These are phyloP conservation scores for Cercospora janseana DNA, from an alignment of 2,329 filamentous ascomycete genomes.

Conservation along the genomic window DNA sequence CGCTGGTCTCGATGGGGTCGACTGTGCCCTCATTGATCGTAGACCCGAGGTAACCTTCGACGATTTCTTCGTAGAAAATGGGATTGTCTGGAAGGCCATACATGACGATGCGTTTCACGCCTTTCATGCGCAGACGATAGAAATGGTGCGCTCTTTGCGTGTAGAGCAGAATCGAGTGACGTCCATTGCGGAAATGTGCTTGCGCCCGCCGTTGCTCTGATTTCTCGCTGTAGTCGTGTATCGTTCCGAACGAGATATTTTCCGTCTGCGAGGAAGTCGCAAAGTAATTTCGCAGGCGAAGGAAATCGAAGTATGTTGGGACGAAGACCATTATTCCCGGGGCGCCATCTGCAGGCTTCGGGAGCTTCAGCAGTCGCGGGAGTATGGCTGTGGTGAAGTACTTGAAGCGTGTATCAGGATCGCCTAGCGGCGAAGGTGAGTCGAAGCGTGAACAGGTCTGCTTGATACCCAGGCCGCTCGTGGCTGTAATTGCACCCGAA, in stretches of 20 bases:
- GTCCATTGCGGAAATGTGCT: constrained; percentile 80
- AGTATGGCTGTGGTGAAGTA: constrained; percentile 84
- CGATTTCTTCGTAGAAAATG: constrained; percentile 73
- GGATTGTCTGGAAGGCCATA: constrained; percentile 90
- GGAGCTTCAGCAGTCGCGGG: constrained; percentile 68
- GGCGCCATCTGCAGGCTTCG: constrained; percentile 55
- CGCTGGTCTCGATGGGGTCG: constrained; percentile 48
- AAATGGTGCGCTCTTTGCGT: constrained; percentile 97
- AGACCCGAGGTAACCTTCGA: constrained; percentile 62
- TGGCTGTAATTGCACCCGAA: constrained; percentile 60
- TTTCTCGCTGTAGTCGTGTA: constrained; percentile 83
- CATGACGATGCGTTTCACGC: constrained; percentile 80
- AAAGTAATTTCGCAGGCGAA: constrained; percentile 89
- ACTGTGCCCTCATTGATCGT: constrained; percentile 59
- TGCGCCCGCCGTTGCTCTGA: constrained; percentile 78
- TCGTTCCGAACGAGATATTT: constrained; percentile 70
- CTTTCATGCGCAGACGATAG: constrained; percentile 76
- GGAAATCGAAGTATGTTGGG: constrained; percentile 91
- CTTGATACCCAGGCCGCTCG: constrained; percentile 61
- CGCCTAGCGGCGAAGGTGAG: constrained; percentile 64
- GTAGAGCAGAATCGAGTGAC: constrained; percentile 82
- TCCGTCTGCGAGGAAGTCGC: constrained; percentile 62
- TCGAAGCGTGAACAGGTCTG: constrained; percentile 92
- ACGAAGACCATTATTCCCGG: constrained; percentile 81
- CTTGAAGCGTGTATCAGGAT: constrained; percentile 85